Evolutionary conservation across 208 protist species (phyloP).

Genomic region (Leishmania gerbilli): DNA sequence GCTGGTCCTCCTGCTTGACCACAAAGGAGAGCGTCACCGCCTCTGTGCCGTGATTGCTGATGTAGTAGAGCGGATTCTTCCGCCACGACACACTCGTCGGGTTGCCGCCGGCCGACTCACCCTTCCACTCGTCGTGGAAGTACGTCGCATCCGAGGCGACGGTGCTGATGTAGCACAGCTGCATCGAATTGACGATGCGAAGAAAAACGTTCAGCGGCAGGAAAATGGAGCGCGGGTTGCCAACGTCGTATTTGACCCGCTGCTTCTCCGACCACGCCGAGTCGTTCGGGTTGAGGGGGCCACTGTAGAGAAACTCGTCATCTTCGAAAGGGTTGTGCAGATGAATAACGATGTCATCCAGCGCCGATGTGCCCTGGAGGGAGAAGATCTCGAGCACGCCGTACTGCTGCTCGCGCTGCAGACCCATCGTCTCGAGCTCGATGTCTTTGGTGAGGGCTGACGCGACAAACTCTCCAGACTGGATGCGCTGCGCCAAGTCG

Average conservation of each 20-base stretch:
- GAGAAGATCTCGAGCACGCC: constrained; percentile 82
- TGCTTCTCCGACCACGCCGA: constrained; percentile 51
- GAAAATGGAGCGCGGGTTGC: constrained; percentile 57
- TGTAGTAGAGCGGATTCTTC: constrained; percentile 79
- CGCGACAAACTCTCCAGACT: constrained; percentile 53
- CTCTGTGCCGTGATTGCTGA: constrained; percentile 60
- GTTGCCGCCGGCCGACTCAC: constrained; percentile 62
- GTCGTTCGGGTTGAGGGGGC: constrained; percentile 61
- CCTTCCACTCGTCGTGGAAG: constrained; percentile 69
- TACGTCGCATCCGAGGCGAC: constrained; percentile 43
- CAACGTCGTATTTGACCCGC: constrained; percentile 42
- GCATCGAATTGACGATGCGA: constrained; percentile 53
- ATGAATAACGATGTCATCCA: constrained; percentile 69
- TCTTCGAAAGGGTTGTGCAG: constrained; percentile 86
- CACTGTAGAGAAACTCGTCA: constrained; percentile 65
- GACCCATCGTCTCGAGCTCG: constrained; percentile 59
- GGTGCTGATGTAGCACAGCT: constrained; percentile 64
- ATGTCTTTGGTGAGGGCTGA: constrained; percentile 63
- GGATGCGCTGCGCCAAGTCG: constrained; percentile 62
- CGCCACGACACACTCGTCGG: constrained; percentile 59
- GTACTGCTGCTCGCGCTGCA: constrained; percentile 81
- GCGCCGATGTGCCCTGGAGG: constrained; percentile 55
- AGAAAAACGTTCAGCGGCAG: constrained; percentile 68
- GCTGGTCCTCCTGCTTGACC: constrained; percentile 74
- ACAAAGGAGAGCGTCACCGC: constrained; percentile 45